A percentile compares a stretch with the other conserved stretches of the same genome.
Conservation (phyloP, 108 stramenopile genomes). For the Thalassiosira profunda region DNA sequence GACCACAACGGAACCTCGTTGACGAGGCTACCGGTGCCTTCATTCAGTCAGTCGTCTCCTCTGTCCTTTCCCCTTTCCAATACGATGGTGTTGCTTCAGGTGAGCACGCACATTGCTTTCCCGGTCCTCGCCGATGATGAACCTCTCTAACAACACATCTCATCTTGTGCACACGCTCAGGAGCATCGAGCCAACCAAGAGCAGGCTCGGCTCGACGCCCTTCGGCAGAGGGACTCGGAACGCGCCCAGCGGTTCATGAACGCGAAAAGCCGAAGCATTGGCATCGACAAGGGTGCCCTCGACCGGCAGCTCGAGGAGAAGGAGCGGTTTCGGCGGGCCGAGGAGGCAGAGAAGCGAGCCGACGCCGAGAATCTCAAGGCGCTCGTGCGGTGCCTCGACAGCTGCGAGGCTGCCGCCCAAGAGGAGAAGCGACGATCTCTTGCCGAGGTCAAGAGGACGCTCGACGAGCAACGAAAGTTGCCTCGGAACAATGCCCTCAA, state of each 20-base stretch:
- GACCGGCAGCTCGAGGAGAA: conserved; percentile 15
- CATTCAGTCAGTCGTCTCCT: too few species aligned
- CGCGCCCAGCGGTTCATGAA: conserved; percentile 46
- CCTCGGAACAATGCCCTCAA: conserved; percentile 52
- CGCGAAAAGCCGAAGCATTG: conserved; percentile 36
- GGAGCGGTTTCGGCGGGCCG: too few species aligned
- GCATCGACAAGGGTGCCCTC: neutral
- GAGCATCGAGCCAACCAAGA: conserved; percentile 8
- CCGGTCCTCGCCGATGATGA: too few species aligned
- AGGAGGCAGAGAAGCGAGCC: too few species aligned
- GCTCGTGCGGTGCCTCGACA: conserved; percentile 18
- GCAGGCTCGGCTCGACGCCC: conserved; percentile 12
- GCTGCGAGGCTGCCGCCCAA: conserved; percentile 13
- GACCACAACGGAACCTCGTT: too few species aligned
- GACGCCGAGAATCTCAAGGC: conserved; percentile 34
- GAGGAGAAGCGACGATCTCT: conserved; percentile 23
- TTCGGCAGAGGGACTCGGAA: conserved; percentile 30
- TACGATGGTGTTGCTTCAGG: conserved; percentile 27
- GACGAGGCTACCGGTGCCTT: too few species aligned
- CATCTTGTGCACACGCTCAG: too few species aligned
- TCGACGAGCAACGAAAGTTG: conserved; percentile 37
- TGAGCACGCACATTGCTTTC: neutral
- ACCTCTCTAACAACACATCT: neutral
- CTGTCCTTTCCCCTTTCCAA: neutral
- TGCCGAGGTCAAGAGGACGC: conserved; percentile 23